Conservation (phyloP, 148 eudicot genomes). For the Spergularia bocconei region DNA sequence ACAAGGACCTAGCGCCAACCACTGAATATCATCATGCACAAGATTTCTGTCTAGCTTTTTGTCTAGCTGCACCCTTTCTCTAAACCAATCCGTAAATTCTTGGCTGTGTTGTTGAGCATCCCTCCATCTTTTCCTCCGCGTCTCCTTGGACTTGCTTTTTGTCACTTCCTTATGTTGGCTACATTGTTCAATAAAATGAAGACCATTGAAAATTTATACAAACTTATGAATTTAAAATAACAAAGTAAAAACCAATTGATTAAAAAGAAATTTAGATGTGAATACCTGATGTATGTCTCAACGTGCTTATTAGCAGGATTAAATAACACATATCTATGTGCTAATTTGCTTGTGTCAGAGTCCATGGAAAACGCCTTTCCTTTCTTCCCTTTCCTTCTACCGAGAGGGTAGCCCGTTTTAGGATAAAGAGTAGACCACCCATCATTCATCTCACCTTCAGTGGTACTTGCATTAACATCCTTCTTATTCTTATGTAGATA, state of each 20-base stretch:
- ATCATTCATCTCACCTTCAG: not conserved
- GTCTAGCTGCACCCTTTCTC: not conserved
- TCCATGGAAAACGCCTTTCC: not conserved
- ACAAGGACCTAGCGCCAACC: not conserved
- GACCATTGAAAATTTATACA: too few species aligned
- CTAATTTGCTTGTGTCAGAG: not conserved
- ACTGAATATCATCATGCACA: not conserved
- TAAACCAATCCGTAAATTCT: not conserved
- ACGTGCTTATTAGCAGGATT: not conserved
- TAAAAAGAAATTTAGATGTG: too few species aligned
- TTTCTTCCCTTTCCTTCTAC: not conserved
- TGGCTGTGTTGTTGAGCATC: not conserved
- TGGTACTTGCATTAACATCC: too few species aligned
- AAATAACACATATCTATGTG: slow-evolving; percentile 2
- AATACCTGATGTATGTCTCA: not conserved
- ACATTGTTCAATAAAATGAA: too few species aligned
- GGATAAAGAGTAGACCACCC: not conserved
- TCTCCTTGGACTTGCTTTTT: not conserved
- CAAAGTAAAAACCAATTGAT: too few species aligned
- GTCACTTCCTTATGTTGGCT: not conserved
- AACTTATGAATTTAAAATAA: too few species aligned
- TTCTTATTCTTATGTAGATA: too few species aligned
- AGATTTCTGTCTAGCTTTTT: too few species aligned
- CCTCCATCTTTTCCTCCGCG: not conserved
- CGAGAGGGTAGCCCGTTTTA: not conserved